A percentile compares a stretch with the other conserved stretches of the same genome.
phyloP scores from a whole-genome alignment of 2,329 filamentous ascomycete genomes.

The Orbilia ellipsospora region DNA sequence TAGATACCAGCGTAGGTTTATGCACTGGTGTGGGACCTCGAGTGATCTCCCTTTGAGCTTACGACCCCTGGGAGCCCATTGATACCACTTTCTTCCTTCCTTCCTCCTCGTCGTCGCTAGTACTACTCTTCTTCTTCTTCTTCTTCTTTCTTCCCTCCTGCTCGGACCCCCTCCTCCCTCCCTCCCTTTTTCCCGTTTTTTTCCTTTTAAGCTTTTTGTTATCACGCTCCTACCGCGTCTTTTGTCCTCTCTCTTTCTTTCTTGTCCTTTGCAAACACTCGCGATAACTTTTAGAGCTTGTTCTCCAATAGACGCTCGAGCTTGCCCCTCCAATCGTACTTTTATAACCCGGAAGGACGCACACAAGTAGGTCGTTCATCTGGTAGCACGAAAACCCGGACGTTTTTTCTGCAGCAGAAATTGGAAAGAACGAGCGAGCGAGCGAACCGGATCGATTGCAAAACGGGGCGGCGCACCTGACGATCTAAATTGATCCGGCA shows the following conservation, averaged over 20 bases:
- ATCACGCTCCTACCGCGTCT: background rate
- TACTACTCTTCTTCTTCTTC: slow-evolving; percentile 23
- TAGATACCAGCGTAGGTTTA: too few relatives aligned
- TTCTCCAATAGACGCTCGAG: background rate
- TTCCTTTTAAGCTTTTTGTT: slow-evolving; percentile 2
- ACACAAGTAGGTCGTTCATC: slow-evolving; percentile 13
- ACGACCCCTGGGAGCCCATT: too few relatives aligned
- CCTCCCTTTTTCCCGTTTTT: background rate
- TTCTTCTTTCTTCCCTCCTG: slow-evolving; percentile 33
- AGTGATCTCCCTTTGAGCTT: too few relatives aligned
- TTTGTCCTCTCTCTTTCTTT: background rate
- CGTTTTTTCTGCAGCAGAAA: background rate
- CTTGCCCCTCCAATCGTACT: background rate
- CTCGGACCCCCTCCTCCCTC: slow-evolving; percentile 9
- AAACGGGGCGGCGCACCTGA: slow-evolving; percentile 52
- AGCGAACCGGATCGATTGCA: slow-evolving; percentile 5
- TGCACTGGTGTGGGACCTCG: too few relatives aligned
- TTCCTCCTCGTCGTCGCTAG: slow-evolving; percentile 6
- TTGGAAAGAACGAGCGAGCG: background rate
- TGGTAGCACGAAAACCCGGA: slow-evolving; percentile 17
- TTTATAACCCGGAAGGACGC: too few relatives aligned
- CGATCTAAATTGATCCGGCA: slow-evolving; percentile 17
- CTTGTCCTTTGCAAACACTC: background rate
- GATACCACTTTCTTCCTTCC: slow-evolving; percentile 12
- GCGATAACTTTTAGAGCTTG: background rate